Evolutionary conservation across 805 yeast genomes (phyloP), one percentile per base, ranked within the genome.

Genomic region (Starmera pachycereana): DNA sequence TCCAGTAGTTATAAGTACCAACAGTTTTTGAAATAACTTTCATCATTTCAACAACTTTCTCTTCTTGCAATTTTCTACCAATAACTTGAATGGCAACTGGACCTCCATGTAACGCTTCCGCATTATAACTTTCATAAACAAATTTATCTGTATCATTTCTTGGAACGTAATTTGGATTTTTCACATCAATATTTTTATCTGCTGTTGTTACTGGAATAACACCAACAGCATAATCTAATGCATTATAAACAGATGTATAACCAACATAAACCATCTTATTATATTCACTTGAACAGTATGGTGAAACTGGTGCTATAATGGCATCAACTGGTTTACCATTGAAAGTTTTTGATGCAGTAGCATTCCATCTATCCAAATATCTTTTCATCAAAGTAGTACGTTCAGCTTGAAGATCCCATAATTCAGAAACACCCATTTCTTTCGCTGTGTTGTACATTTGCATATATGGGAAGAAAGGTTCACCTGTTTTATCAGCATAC

Each of bases 11-110:
- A 28, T 44, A 42, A 13, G 56, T 52, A 2, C 56, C 59, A n/a
- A 51, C 46, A 32, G 54, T 51, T 25, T 47, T 39, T 4, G 61
- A 42, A 14, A 70, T 56, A 4, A 62, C 51, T 42, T 62, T 57
- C 71, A 74, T 66, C 50, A 73, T 66, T 39, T 61, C 63, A 33
- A 77, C 51, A 5, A 68, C 73, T 52, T 76, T 77, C 50, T 81
- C 88, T 48, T 81, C 89, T 48, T 76, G 71, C 14, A 68, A 62
- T 39, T 74, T 66, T 42, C 66, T 65, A n/a, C 81, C 76, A 4
- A 79, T 74, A 28, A 81, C 60, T 56, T 81, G 87, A n/a, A 81
- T 59, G 14, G 78, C 74, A 12, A 76, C 78, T 0, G 86, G 79
- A 40, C 78, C 74, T 5, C 78, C 81, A 46, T 74, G 67, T 54